Base-by-base conservation (phyloP, 2,329 filamentous ascomycete genomes). In the Diplocarpon mali region DNA sequence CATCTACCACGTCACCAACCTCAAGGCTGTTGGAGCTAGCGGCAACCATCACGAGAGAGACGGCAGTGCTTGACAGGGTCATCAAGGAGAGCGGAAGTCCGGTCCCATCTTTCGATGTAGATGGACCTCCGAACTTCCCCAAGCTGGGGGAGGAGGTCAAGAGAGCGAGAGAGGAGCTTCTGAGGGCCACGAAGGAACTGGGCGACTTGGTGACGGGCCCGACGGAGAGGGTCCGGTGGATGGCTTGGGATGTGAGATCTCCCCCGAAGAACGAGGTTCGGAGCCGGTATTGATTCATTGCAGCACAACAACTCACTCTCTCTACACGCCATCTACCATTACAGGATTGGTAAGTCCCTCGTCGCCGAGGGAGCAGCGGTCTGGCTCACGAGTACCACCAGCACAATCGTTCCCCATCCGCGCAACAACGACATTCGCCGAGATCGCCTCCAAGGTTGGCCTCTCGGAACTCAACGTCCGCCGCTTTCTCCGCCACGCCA, bases 401-500 rank as follows among this genome's bases (percentile, higher is more conserved):
- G 50, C 49, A 14, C 39, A 69, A 48, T 67, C 73, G 14, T 69
- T 76, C 10, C 73, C 72, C 11, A n/a, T 69, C 17, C 55, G 68
- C 14, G 56, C 59, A 17, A 64, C 69, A 34, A 71, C 72, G 43
- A 57, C 67, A 1, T 64, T 74, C 16, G 43, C 60, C 17, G 64
- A 73, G 38, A 67, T 76, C 3, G 61, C 69, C 39, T 51, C 61
- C 36, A 69, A 68, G 50, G 70, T 69, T 0, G 53, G 64, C 0
- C 57, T 75, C 16, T 69, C 72, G 51, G 61, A 68, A 24, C 64
- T 69, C 49, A 74, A 75, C 53, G 62, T 76, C 14, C 65, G 68
- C 11, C 69, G 72, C 37, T 61, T 73, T 6, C 59, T 76, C 24
- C 71, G 75, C 7, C 69, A 77, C 57, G 73, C 70, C 32, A 78